A percentile compares a stretch with the other conserved stretches of the same genome.
Evolutionary conservation across 352 stramenopile species (phyloP).

Genomic region (Blastocystis sp.): DNA sequence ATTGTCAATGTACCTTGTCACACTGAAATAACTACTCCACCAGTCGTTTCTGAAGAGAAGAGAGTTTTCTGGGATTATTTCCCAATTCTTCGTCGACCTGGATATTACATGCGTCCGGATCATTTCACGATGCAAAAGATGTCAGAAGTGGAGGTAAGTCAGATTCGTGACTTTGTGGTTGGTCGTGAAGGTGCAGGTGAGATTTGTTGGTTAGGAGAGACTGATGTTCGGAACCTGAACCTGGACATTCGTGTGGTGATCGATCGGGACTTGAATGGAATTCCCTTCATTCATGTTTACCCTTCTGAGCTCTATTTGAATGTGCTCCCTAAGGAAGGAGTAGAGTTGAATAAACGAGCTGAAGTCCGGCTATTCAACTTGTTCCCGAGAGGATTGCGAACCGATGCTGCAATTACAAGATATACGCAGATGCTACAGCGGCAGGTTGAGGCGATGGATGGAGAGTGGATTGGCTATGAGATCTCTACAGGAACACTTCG

Average conservation of each 20-base stretch:
- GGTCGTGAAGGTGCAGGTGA: background rate
- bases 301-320: constrained; percentile 5
- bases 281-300: constrained; percentile 2
- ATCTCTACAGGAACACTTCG: background rate
- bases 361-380: constrained; percentile 14
- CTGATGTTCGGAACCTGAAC: background rate
- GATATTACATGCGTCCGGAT: background rate
- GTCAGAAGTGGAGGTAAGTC: background rate
- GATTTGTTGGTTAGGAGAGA: constrained; percentile 35
- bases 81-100: background rate
- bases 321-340: background rate
- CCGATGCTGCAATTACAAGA: background rate
- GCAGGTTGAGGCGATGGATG: constrained; percentile 1
- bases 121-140: background rate
- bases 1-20: background rate
- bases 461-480: constrained; percentile 22
- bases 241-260: constrained; percentile 33
- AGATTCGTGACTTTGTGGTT: background rate
- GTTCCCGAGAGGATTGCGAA: background rate
- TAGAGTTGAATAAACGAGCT: constrained; percentile 11
- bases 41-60: background rate
- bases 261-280: background rate
- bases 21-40: background rate
- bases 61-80: background rate
- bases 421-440: background rate